Evolutionary conservation across 2,329 filamentous ascomycete genomes (phyloP), one percentile per base, ranked within the genome.

Genomic region (Ceratocystis eucalypticola): DNA sequence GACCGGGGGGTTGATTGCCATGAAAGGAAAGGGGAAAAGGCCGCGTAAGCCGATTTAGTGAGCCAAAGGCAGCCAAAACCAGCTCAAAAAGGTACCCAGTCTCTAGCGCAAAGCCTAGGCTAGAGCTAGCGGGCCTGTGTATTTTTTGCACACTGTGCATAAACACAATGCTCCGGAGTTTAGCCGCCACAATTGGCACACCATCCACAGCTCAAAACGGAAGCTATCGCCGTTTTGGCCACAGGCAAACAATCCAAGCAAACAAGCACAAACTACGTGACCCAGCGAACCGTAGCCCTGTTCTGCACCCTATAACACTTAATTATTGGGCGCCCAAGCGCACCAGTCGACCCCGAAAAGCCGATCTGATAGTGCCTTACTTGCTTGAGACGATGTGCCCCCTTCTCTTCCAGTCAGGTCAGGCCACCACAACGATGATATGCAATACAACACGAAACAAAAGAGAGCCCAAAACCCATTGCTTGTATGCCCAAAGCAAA

Each of bases 1-100:
- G n/a, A 37, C 33, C 61, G 59, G 46, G 46, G 46, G 53, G 12
- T 22, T 63, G n/a, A n/a, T 20, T 22, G n/a, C 30, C 44, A 61
- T 33, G 22, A 25, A 44, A 30, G 50, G 59, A 65, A 63, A 64
- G 62, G 66, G 61, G 62, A 64, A 67, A 65, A 67, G 66, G 66
- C 66, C 66, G 66, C 66, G 66, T 67, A 65, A 67, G 66, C 66
- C 64, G 17, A 25, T 62, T 12, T 22, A 66, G 57, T n/a, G 55
- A 59, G 28, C 55, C 55, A 59, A 17, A 30, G 17, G 25, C 25
- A 10, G 3, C 17, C 17, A n/a, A 17, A 20, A 30, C 28, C 12
- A 37, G 25, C 55, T 28, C 20, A 20, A 59, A 59, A 59, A 37
- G 53, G 53, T 30, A 37, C 53, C 53, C 7, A 7, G 25, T 20